Base-by-base conservation (phyloP, 169 alveolate species). In the Fabrea salina region DNA sequence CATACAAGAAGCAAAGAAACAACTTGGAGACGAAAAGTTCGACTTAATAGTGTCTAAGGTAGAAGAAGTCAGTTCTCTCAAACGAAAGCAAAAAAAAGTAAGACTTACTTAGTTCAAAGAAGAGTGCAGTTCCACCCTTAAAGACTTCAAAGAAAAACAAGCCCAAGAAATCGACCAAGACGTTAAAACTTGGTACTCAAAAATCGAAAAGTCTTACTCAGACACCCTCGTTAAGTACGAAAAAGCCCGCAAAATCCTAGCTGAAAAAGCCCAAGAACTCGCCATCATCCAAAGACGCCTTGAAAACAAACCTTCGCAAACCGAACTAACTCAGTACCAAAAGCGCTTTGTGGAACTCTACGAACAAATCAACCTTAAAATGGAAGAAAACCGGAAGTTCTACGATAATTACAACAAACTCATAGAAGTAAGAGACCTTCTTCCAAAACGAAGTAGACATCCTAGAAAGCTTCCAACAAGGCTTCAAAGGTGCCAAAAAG, bases 311-410 rank as follows among this genome's bases (percentile, higher is more conserved):
- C 95, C 95, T 16, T 88, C 95, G 0, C 86, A 88, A 74, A 84
- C 87, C 66, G 95, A 91, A 72, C 75, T 91, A 5, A 85, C 89
- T 50, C 90, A 91, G 70, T 91, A 86, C 85, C 93, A 91, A 71
- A 87, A 87, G 82, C 72, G 95, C 72, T 85, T 91, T 78, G 88
- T 83, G n/a, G 95, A 91, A 67, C 83, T 91, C 39, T 91, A 84
- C 79, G 95, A 91, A 11, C 88, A 85, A 37, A 81, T 91, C 4
- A 91, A 91, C 47, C 32, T 67, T 11, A 87, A 87, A 57, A 82
- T 86, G 30, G 92, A 87, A 59, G 92, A 87, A 64, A 82, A 83
- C 41, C 61, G 90, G 47, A 75, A 82, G 54, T 83, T 72, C 47
- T 85, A 78, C 5, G 80, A 76, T 22, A 35, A 79, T 32, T 87